Evolutionary conservation across 257 asterid genomes (phyloP), one percentile per base, ranked within the genome.

Genomic region (Eucommia ulmoides): DNA sequence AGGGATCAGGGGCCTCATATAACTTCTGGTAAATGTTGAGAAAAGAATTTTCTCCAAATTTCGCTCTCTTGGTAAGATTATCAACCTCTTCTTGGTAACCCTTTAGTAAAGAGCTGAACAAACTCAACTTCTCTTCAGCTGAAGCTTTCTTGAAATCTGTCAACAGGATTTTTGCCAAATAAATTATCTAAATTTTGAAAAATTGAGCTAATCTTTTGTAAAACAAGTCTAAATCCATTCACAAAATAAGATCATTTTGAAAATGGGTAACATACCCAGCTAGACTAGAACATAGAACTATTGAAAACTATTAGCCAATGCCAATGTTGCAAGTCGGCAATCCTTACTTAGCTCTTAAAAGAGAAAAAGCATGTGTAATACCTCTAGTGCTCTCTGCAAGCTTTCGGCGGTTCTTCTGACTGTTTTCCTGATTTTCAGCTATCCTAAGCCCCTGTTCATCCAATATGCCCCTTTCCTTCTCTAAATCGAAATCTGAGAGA

Each of bases 321-420:
- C n/a, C n/a, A 45, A 59, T 16, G 26, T 41, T 38, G 18, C 38
- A 19, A 10, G 33, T 41, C 21, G 18, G 41, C 56, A 56, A 20
- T 38, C 45, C 46, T 50, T 38, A 25, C 20, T 16, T 22, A 23
- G 44, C 19, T 19, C 49, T 14, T 38, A n/a, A 53, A 52, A 33
- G 50, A 26, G 60, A 54, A 59, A 35, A 51, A 22, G 49, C 19
- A 25, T 24, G 56, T 20, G 47, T 22, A 56, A 46, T 72, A 85
- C 98, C 96, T 86, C 98, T 80, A 57, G 98, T 91, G 79, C 88
- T 91, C 74, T 91, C 98, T 49, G 98, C 96, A 66, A 91, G 98
- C 81, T 81, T 91, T 64, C 98, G 74, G 4, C 98, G 94, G 66
- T 81, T 91, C 70, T 83, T 91, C 73, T 86, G 98, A 70, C 98